Evolutionary conservation across 305 asterid species (phyloP).

Genomic region (Monarda citriodora): DNA sequence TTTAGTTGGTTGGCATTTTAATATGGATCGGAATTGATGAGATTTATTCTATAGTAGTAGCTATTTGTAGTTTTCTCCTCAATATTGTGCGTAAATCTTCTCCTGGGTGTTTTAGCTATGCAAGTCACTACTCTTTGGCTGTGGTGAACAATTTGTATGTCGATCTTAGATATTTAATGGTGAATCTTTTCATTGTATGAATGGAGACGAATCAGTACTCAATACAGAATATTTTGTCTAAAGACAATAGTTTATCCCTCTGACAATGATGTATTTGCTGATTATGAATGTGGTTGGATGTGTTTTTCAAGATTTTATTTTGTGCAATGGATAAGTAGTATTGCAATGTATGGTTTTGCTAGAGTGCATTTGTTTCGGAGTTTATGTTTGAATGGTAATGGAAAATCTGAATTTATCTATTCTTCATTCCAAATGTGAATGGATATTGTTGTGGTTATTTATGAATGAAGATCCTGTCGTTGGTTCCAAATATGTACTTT

Average conservation of each 20-base stretch:
- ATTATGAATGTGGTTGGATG: conserved; percentile 14
- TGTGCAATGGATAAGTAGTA: conserved; percentile 8
- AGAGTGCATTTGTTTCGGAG: too few species aligned
- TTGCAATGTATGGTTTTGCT: conserved; percentile 8
- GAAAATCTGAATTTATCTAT: too few species aligned
- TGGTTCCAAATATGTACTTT: too few species aligned
- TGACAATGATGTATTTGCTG: conserved; percentile 6
- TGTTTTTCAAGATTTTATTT: conserved; percentile 13
- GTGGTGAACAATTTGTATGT: conserved; percentile 13
- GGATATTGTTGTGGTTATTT: conserved; percentile 4
- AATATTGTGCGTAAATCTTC: background rate
- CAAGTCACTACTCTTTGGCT: conserved; percentile 9
- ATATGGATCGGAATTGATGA: conserved; percentile 15
- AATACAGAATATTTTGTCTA: conserved; percentile 1
- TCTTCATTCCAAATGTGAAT: too few species aligned
- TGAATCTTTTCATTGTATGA: conserved; percentile 17
- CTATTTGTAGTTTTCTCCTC: conserved; percentile 10
- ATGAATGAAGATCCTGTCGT: background rate
- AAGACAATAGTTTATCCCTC: conserved; percentile 1
- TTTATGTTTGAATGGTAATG: too few species aligned
- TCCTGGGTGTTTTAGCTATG: conserved; percentile 11
- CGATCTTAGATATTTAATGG: background rate
- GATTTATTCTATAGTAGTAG: background rate
- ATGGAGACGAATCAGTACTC: conserved; percentile 10
- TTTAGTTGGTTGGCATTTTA: conserved; percentile 19